Conservation (phyloP, 1,284 basidiomycete species). For the Erythrobasidium hasegawianum region DNA sequence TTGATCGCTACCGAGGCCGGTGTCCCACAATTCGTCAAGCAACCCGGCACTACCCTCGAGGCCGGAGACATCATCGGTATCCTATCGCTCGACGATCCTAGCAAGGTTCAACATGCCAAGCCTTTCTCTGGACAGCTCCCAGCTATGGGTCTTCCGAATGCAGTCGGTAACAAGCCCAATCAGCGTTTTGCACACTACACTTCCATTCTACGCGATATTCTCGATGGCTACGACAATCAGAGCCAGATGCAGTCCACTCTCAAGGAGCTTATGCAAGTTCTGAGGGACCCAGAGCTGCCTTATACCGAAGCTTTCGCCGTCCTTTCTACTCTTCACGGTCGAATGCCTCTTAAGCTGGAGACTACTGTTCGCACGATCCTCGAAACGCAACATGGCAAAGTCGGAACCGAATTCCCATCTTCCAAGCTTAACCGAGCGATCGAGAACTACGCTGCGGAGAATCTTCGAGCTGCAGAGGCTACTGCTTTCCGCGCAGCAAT, state of each 20-base stretch:
- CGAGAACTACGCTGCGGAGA: conserved; percentile 79
- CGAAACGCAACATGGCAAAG: conserved; percentile 68
- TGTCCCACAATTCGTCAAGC: conserved; percentile 93
- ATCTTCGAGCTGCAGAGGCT: conserved; percentile 71
- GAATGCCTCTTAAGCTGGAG: conserved; percentile 88
- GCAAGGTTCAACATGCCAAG: conserved; percentile 95
- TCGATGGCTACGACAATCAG: conserved; percentile 93
- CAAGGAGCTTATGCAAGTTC: conserved; percentile 72
- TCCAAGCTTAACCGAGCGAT: conserved; percentile 54
- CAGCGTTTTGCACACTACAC: conserved; percentile 77
- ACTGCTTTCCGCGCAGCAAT: conserved; percentile 71
- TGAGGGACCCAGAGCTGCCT: conserved; percentile 80
- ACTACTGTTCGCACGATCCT: conserved; percentile 75
- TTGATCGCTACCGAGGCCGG: conserved; percentile 95
- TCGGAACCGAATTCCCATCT: conserved; percentile 78
- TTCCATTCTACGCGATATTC: conserved; percentile 80
- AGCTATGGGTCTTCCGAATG: conserved; percentile 74
- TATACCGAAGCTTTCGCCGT: conserved; percentile 81
- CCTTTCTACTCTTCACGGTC: conserved; percentile 83
- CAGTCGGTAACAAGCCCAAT: conserved; percentile 85
- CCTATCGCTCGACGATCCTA: conserved; percentile 91
- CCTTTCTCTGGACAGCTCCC: conserved; percentile 94
- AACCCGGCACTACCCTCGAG: conserved; percentile 90
- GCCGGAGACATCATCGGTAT: conserved; percentile 99
- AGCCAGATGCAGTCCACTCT: conserved; percentile 75